phyloP scores from a whole-genome alignment of 1,284 basidiomycete genomes.

The Mycena sp. region DNA sequence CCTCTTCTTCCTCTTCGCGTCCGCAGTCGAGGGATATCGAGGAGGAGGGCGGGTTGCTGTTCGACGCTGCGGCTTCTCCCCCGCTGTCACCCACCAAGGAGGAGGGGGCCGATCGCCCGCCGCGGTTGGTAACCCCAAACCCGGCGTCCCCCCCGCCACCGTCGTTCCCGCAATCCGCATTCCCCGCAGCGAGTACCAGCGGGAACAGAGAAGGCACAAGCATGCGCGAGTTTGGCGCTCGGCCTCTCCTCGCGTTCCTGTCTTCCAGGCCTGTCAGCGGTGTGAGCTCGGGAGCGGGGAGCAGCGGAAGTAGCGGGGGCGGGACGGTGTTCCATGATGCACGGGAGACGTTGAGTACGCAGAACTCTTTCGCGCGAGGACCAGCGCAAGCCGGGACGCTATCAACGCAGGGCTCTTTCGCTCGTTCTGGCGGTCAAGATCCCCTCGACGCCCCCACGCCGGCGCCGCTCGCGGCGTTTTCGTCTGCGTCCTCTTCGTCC shows the following conservation, averaged over 20 bases:
- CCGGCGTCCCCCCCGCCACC: not conserved
- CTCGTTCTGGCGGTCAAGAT: too few relatives aligned
- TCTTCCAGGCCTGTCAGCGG: not conserved
- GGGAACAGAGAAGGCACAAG: not conserved
- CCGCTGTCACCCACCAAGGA: too few relatives aligned
- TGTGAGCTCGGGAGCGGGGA: constrained; percentile 25
- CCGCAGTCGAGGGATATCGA: constrained; percentile 12
- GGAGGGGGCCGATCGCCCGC: too few relatives aligned
- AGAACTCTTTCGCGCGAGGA: constrained; percentile 6
- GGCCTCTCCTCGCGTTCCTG: constrained; percentile 19
- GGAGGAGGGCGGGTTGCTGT: constrained; percentile 18
- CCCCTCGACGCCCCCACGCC: constrained; percentile 27
- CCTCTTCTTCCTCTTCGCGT: not conserved
- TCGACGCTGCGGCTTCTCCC: constrained; percentile 11
- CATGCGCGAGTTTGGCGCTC: constrained; percentile 29
- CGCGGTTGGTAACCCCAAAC: too few relatives aligned
- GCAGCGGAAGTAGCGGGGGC: not conserved
- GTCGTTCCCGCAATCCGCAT: not conserved
- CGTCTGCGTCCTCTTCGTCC: constrained; percentile 15
- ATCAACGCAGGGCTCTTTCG: too few relatives aligned
- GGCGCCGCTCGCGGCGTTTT: constrained; percentile 18
- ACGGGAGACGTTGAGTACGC: constrained; percentile 23
- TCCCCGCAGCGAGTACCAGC: not conserved
- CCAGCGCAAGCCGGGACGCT: too few relatives aligned
- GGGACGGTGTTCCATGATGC: constrained; percentile 29